These are phyloP conservation scores for Trypanosoma scelopori DNA, from an alignment of 208 protist genomes.

Conservation along the genomic window DNA sequence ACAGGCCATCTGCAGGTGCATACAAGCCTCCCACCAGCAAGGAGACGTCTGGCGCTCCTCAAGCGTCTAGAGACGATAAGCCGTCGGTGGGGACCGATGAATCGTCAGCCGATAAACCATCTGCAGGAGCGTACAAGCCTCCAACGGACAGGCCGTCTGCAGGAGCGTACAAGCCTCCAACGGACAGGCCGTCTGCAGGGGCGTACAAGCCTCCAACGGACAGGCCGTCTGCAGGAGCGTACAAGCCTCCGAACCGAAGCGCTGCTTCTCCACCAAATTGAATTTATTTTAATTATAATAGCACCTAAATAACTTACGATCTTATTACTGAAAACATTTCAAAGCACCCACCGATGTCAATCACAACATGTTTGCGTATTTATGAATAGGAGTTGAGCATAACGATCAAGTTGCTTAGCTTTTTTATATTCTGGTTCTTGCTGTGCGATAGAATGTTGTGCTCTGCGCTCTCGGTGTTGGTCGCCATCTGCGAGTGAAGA, in stretches of 20 bases:
- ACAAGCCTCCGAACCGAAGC: slow-evolving; percentile 22
- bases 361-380: background rate
- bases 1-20: slow-evolving; percentile 21
- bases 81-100: slow-evolving; percentile 26
- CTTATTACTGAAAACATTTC: background rate
- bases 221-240: slow-evolving; percentile 32
- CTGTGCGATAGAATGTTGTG: slow-evolving; percentile 11
- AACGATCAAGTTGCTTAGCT: background rate
- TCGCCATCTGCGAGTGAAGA: no score
- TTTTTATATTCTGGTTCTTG: slow-evolving; percentile 1
- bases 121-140: slow-evolving; percentile 45
- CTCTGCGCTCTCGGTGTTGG: background rate
- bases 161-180: slow-evolving; percentile 50
- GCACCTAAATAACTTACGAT: slow-evolving; percentile 2
- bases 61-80: slow-evolving; percentile 24
- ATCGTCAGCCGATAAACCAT: slow-evolving; percentile 30
- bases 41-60: slow-evolving; percentile 9
- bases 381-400: background rate
- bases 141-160: slow-evolving; percentile 44
- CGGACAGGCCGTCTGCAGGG: slow-evolving; percentile 22
- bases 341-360: background rate
- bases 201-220: slow-evolving; percentile 39
- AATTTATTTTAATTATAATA: slow-evolving; percentile 1
- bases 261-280: slow-evolving; percentile 15
- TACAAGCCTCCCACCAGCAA: slow-evolving; percentile 27